phyloP scores from a whole-genome alignment of 2,329 filamentous ascomycete genomes.

The Macrophomina pseudophaseolina region DNA sequence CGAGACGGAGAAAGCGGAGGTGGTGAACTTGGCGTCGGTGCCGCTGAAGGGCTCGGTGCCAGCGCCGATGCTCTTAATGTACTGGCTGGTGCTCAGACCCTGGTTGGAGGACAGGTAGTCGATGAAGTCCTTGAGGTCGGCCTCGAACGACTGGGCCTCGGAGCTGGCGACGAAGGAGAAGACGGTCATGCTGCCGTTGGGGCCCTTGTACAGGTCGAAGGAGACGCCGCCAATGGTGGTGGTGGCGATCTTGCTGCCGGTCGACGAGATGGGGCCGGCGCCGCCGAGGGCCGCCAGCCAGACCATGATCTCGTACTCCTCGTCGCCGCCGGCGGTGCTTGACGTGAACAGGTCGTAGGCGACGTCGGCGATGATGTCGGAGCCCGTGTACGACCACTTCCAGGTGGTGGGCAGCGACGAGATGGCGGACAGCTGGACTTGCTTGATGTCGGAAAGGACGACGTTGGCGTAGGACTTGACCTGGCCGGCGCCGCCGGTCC shows the following conservation, averaged over 20 bases:
- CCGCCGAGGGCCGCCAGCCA: constrained; percentile 65
- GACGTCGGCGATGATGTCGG: constrained; percentile 60
- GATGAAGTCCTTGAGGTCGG: constrained; percentile 64
- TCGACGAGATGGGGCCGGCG: constrained; percentile 64
- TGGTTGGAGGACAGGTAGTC: constrained; percentile 59
- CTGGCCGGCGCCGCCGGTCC: constrained; percentile 43
- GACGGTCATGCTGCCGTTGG: constrained; percentile 64
- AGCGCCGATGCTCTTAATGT: constrained; percentile 58
- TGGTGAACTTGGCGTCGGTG: constrained; percentile 52
- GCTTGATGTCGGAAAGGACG: constrained; percentile 40
- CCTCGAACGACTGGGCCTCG: constrained; percentile 59
- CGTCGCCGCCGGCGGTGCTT: constrained; percentile 50
- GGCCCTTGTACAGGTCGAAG: constrained; percentile 67
- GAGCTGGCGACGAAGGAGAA: constrained; percentile 63
- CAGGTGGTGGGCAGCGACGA: constrained; percentile 52
- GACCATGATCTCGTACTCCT: constrained; percentile 70
- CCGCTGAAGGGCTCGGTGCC: constrained; percentile 64
- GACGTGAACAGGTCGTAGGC: constrained; percentile 67
- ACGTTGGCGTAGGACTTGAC: constrained; percentile 54
- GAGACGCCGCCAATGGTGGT: constrained; percentile 58
- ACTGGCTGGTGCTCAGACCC: constrained; percentile 56
- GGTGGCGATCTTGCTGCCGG: constrained; percentile 59
- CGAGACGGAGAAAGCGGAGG: constrained; percentile 44
- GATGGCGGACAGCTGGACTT: constrained; percentile 43
- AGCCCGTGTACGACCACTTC: constrained; percentile 57